Evolutionary conservation across 2,329 filamentous ascomycete genomes (phyloP).

Genomic region (Tolypocladium tundrense): DNA sequence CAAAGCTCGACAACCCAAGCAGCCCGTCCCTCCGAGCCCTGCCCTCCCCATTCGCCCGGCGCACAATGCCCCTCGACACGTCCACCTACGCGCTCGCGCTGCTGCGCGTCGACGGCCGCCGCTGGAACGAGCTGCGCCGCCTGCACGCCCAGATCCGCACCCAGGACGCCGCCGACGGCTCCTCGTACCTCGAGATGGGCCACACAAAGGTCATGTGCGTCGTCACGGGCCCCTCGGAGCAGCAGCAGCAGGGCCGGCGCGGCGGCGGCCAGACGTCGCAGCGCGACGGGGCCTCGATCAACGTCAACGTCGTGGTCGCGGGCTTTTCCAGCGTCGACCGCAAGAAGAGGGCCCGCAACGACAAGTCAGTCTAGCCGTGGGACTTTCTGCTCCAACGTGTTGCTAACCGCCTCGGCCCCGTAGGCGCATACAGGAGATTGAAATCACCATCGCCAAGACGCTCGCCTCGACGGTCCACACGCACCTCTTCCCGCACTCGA

Average conservation of each 20-base stretch:
- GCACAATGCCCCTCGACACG: conserved; percentile 80
- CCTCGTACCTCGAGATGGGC: conserved; percentile 89
- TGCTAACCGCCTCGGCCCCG: neutral
- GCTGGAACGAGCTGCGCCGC: conserved; percentile 94
- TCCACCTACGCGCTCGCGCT: conserved; percentile 83
- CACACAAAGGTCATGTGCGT: conserved; percentile 96
- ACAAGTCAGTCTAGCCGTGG: conserved; percentile 51
- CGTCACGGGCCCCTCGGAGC: conserved; percentile 74
- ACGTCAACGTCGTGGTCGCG: conserved; percentile 74
- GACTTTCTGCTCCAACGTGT: no score
- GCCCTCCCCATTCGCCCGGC: no score
- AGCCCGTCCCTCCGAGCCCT: neutral
- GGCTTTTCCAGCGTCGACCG: conserved; percentile 84
- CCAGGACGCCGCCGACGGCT: conserved; percentile 86
- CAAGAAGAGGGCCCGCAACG: conserved; percentile 61
- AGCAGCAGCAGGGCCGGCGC: conserved; percentile 22
- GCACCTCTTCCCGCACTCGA: conserved; percentile 79
- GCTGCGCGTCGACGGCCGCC: conserved; percentile 69
- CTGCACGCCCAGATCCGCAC: conserved; percentile 84
- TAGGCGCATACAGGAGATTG: conserved; percentile 72
- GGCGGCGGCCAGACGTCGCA: conserved; percentile 33
- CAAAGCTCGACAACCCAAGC: neutral
- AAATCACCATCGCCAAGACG: conserved; percentile 66
- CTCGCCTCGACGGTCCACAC: conserved; percentile 73
- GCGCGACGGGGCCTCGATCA: conserved; percentile 46